phyloP scores from a whole-genome alignment of 208 protist genomes.

The Crithidia expoeki region DNA sequence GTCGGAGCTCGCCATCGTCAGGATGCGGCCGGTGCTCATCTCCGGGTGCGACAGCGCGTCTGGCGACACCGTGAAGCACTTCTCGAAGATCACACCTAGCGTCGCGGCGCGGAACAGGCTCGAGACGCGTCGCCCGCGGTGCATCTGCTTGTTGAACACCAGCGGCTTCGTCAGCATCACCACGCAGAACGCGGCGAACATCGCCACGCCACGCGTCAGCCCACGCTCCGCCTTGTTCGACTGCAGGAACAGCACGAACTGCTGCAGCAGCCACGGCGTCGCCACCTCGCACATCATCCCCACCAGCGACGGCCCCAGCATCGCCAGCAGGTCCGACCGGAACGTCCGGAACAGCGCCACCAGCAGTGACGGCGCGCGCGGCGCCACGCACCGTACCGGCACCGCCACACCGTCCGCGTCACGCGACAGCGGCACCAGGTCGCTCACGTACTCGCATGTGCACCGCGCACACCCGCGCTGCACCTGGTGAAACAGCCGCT shows the following conservation, averaged over 20 bases:
- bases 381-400: too few relatives aligned
- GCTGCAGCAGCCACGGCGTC: slow-evolving; percentile 64
- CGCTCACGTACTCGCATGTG: slow-evolving; percentile 46
- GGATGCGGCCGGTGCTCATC: slow-evolving; percentile 71
- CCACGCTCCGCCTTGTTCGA: slow-evolving; percentile 12
- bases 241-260: slow-evolving; percentile 48
- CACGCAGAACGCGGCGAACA: slow-evolving; percentile 19
- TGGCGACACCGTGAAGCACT: slow-evolving; percentile 57
- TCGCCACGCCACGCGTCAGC: slow-evolving; percentile 30
- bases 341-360: slow-evolving; percentile 42
- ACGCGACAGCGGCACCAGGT: slow-evolving; percentile 23
- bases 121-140: slow-evolving; percentile 50
- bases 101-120: slow-evolving; percentile 64
- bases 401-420: slow-evolving; percentile 43
- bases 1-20: slow-evolving; percentile 69
- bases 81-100: slow-evolving; percentile 74
- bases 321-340: slow-evolving; percentile 25
- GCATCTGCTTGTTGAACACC: slow-evolving; percentile 71
- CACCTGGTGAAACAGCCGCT: slow-evolving; percentile 38
- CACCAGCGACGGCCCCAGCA: slow-evolving; percentile 43
- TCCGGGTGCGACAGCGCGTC: slow-evolving; percentile 52
- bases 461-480: slow-evolving; percentile 9
- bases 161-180: too few relatives aligned
- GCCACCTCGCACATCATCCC: slow-evolving; percentile 52
- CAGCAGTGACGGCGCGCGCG: too few relatives aligned